Percentiles rank a stretch among this genome's conserved stretches.
Evolutionary conservation across 202 grass and related monocot species (phyloP).

Genomic region (Carex arenaria): DNA sequence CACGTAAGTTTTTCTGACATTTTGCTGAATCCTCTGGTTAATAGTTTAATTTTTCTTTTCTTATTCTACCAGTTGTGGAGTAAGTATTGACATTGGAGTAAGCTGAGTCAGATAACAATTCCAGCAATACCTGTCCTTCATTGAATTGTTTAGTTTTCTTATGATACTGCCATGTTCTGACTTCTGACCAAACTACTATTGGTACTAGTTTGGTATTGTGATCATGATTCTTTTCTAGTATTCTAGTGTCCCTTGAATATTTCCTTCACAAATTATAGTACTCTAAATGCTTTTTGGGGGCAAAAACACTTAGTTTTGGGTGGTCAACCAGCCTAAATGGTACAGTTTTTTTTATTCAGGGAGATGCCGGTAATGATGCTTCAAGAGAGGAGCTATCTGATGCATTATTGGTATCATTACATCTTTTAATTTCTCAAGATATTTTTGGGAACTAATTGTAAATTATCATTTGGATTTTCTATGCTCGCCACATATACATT

Average conservation of each 20-base stretch:
- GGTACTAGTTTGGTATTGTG: background rate
- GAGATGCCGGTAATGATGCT: slow-evolving; percentile 43
- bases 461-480: slow-evolving; percentile 11
- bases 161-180: background rate
- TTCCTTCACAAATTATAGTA: background rate
- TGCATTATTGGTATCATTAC: slow-evolving; percentile 67
- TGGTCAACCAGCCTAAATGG: background rate
- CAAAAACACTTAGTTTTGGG: background rate
- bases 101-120: background rate
- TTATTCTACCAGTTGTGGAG: background rate
- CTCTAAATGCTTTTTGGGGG: background rate
- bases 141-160: background rate
- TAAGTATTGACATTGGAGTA: background rate
- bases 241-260: background rate
- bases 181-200: background rate
- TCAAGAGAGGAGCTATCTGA: slow-evolving; percentile 76
- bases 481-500: slow-evolving; percentile 14
- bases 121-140: background rate
- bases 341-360: background rate
- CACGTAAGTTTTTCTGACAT: slow-evolving; percentile 55
- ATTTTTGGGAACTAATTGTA: slow-evolving; percentile 6
- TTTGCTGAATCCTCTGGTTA: background rate
- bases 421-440: slow-evolving; percentile 27
- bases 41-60: background rate
- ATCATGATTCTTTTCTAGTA: background rate